Base-by-base conservation (phyloP, 164 flowering plant genomes). In the Tinospora cordifolia region DNA sequence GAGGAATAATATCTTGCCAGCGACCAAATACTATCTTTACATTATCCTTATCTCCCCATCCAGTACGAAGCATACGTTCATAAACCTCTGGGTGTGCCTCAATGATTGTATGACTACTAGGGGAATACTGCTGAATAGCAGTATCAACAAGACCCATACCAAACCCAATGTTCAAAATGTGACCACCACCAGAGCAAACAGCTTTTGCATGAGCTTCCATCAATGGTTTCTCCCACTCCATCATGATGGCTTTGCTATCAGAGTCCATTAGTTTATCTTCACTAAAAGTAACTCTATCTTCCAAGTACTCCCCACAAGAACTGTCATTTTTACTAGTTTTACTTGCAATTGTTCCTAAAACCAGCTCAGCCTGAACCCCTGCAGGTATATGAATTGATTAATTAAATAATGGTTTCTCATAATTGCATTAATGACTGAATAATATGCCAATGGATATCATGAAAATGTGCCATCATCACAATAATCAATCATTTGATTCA, bases 181-280 rank as follows among this genome's bases (percentile, higher is more conserved):
- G 87, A 67, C 96, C 97, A 70, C 91, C 93, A 13, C 79, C 74
- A 39, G 87, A 87, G 80, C 96, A 90, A 70, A 92, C 79, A 69
- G 96, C 96, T 77, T 86, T 94, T 3, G 98, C 98, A 79, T 92
- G 98, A 78, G 97, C 91, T 79, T 92, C 98, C 99, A 94, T 94
- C 75, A 90, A 77, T 40, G 97, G 99, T 74, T 83, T 88, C 86
- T 94, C 99, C 98, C 98, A 92, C 30, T 92, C 97, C 99, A 94
- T 94, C 99, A 94, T 92, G 46, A 92, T 73, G 47, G 98, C 99
- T 75, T 94, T 92, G 79, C 90, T 85, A 24, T 85, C 69, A 0
- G 89, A 66, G 70, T 89, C 98, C 97, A 87, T 88, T 51, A 92
- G 63, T 83, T 84, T 94, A 78, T 87, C 99, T 83, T 92, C 97